Percentiles rank a stretch among this genome's conserved stretches.
phyloP scores from a whole-genome alignment of 768 basidiomycete species.

The Kwoniella heveanensis region DNA sequence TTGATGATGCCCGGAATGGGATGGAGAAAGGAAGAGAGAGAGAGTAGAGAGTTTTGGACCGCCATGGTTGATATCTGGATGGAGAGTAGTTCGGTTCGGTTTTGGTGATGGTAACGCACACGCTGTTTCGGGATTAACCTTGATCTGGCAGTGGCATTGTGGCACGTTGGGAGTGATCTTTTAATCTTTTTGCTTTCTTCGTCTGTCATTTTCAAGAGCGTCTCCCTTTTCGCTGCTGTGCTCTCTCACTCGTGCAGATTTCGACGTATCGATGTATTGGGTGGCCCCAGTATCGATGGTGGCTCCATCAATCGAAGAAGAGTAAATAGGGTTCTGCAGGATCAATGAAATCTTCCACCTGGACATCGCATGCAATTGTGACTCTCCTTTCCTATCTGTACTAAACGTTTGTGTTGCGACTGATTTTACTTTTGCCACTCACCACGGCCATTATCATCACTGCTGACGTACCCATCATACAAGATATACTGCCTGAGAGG shows the following conservation, averaged over 20 bases:
- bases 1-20: neutral
- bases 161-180: conserved; percentile 4
- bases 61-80: neutral
- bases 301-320: no score
- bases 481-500: no score
- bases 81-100: neutral
- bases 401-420: neutral
- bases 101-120: conserved; percentile 11
- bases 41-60: conserved; percentile 2
- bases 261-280: no score
- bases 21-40: conserved; percentile 6
- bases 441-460: neutral
- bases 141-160: conserved; percentile 14
- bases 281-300: no score
- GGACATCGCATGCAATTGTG: no score
- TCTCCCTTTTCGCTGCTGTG: no score
- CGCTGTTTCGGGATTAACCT: conserved; percentile 1
- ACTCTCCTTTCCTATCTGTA: no score
- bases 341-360: no score
- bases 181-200: neutral
- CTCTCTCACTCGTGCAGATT: no score
- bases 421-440: conserved; percentile 1
- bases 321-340: no score
- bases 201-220: no score
- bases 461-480: no score